Evolutionary conservation across 139 green algal species (phyloP), one percentile per base, ranked within the genome.

Genomic region (Micractinium conductrix): DNA sequence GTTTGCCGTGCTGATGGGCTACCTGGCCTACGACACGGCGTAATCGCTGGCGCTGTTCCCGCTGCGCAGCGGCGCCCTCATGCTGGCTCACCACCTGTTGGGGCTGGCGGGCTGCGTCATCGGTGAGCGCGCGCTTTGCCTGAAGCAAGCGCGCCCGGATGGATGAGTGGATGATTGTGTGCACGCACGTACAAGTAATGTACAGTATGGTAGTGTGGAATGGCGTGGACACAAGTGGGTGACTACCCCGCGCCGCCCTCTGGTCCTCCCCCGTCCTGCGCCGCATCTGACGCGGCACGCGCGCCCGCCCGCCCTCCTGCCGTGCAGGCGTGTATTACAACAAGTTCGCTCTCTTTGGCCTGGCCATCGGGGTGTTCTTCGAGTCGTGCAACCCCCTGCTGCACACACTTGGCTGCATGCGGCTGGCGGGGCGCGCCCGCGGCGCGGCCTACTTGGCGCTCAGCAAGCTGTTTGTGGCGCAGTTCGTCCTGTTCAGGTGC

Each of bases 351-450:
- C 58, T 87, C 35, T 90, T 90, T 65, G 87, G 87, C 17, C 68
- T 85, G 53, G 87, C 80, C 63, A 87, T 88, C 30, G 67, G 88
- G 68, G 84, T 90, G 1, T 88, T 87, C 67, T 90, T 90, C 67
- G 87, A 90, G 74, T 53, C n/a, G 30, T 88, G 84, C 55, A 90
- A 86, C 24, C 87, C 87, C 14, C 67, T 90, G 68, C 67, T 90
- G 79, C 87, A 90, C 35, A n/a, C n/a, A n/a, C n/a, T n/a, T n/a
- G n/a, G n/a, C n/a, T n/a, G n/a, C n/a, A n/a, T n/a, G n/a, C n/a
- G n/a, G n/a, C n/a, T n/a, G n/a, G n/a, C n/a, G n/a, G n/a, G n/a
- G n/a, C n/a, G n/a, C n/a, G n/a, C n/a, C n/a, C n/a, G n/a, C n/a
- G n/a, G n/a, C n/a, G n/a, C n/a, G n/a, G n/a, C n/a, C n/a, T n/a